Evolutionary conservation across 768 basidiomycete genomes (phyloP).

Genomic region (Leccinum rimulosum): DNA sequence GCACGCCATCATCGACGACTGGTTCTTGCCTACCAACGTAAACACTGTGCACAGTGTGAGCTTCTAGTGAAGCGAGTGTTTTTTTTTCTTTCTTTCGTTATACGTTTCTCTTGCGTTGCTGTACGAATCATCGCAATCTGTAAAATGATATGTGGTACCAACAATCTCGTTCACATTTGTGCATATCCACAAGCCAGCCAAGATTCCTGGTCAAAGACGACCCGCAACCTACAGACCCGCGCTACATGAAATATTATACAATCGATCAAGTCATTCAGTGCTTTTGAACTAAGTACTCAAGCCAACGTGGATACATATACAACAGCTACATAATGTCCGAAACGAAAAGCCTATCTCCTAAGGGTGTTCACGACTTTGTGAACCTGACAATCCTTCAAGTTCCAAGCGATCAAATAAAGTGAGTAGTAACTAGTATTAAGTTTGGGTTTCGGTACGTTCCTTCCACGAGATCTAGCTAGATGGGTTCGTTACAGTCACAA

Average conservation of each 20-base stretch:
- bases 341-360: neutral
- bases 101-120: neutral
- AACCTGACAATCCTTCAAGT: neutral
- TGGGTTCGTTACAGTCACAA: neutral
- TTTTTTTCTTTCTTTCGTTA: neutral
- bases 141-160: neutral
- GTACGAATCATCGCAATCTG: neutral
- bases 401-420: neutral
- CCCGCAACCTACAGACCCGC: neutral
- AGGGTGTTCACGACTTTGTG: neutral
- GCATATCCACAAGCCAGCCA: neutral
- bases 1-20: constrained; percentile 19
- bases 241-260: too few relatives aligned
- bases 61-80: constrained; percentile 16
- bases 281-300: neutral
- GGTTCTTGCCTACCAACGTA: constrained; percentile 16
- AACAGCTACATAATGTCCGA: neutral
- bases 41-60: constrained; percentile 27
- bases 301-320: neutral
- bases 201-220: neutral
- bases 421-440: neutral
- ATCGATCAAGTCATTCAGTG: neutral
- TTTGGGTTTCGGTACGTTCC: neutral
- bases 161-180: neutral
- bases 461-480: neutral